Evolutionary conservation across 352 stramenopile species (phyloP).

Genomic region (Pythium pectinolyticum): DNA sequence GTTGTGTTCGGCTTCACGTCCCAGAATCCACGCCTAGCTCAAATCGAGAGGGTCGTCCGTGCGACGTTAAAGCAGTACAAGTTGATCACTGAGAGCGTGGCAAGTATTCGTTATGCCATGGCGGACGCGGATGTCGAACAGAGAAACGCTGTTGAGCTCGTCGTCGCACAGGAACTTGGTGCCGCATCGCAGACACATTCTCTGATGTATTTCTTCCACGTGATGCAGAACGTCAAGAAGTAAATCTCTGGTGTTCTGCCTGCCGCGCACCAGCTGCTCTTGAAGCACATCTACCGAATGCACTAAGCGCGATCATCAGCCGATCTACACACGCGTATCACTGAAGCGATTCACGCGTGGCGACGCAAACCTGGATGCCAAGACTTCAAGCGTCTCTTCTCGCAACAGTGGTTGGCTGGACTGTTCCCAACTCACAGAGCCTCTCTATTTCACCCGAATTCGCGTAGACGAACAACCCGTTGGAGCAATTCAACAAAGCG

Average conservation of each 20-base stretch:
- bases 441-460: neutral
- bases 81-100: neutral
- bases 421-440: neutral
- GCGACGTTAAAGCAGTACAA: conserved; percentile 7
- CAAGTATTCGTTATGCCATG: neutral
- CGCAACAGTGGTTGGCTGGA: neutral
- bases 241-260: neutral
- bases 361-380: neutral
- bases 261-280: neutral
- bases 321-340: neutral
- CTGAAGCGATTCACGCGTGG: neutral
- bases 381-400: neutral
- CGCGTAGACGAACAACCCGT: conserved; percentile 9
- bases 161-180: neutral
- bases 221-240: conserved; percentile 14
- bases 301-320: neutral
- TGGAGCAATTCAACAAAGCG: conserved; percentile 11
- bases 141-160: neutral
- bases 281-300: conserved; percentile 1
- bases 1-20: neutral
- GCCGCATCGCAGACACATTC: neutral
- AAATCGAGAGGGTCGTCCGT: conserved; percentile 1
- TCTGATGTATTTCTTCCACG: conserved; percentile 13
- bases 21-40: neutral
- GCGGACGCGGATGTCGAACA: conserved; percentile 2